phyloP scores from a whole-genome alignment of 148 eudicot species.

The Arbutus unedo region DNA sequence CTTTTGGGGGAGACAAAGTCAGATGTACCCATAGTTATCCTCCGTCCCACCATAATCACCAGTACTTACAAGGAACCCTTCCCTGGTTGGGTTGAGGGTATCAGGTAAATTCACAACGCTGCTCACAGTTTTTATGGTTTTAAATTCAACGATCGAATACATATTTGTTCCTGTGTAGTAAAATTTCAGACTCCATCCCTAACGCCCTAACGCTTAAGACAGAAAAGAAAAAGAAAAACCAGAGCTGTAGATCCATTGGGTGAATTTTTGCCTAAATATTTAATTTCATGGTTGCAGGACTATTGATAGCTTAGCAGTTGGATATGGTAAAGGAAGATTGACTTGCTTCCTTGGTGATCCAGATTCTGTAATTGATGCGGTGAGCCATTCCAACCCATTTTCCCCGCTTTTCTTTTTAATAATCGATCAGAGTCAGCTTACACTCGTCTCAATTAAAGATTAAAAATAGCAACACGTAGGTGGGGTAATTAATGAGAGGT shows the following conservation, averaged over 20 bases:
- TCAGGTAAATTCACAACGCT: conserved; percentile 37
- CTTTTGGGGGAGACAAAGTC: conserved; percentile 47
- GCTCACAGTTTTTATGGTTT: too few relatives aligned
- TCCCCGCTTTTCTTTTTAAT: too few relatives aligned
- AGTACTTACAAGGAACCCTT: conserved; percentile 88
- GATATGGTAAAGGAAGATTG: conserved; percentile 66
- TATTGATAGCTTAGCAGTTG: conserved; percentile 56
- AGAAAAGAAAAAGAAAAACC: not conserved
- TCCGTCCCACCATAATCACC: conserved; percentile 81
- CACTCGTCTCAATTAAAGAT: too few relatives aligned
- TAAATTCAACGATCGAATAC: too few relatives aligned
- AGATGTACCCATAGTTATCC: conserved; percentile 54
- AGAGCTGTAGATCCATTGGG: not conserved
- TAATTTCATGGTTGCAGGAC: conserved; percentile 34
- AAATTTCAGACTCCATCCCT: too few relatives aligned
- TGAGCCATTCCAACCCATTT: conserved; percentile 13
- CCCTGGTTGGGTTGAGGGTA: conserved; percentile 96
- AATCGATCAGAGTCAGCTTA: too few relatives aligned
- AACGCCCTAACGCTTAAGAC: too few relatives aligned
- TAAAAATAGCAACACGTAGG: too few relatives aligned
- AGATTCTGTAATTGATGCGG: conserved; percentile 39
- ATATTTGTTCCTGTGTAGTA: too few relatives aligned
- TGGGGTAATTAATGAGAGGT: too few relatives aligned
- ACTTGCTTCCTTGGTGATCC: conserved; percentile 58
- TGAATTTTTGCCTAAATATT: not conserved